phyloP scores from a whole-genome alignment of 2,329 filamentous ascomycete genomes.

The Alternaria alternata region DNA sequence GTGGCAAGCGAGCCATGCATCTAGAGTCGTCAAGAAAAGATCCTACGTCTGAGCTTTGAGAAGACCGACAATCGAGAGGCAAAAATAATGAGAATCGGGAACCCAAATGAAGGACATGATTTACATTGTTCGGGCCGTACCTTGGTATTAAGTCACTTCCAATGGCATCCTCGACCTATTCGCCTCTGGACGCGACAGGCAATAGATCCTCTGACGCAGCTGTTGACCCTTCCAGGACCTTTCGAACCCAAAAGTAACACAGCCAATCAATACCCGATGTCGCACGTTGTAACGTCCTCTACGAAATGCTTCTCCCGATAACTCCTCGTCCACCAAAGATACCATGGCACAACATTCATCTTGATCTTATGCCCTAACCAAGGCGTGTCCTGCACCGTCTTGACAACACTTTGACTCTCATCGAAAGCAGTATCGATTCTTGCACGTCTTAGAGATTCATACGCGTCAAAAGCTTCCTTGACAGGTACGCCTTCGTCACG shows the following conservation, averaged over 20 bases:
- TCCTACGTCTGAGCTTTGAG: neutral
- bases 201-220: neutral
- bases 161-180: neutral
- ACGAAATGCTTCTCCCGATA: slow-evolving; percentile 56
- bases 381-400: slow-evolving; percentile 55
- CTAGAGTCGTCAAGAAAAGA: neutral
- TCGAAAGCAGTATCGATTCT: slow-evolving; percentile 58
- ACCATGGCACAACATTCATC: slow-evolving; percentile 57
- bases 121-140: neutral
- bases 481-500: slow-evolving; percentile 40
- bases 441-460: slow-evolving; percentile 55
- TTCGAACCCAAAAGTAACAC: neutral
- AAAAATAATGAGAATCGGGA: neutral
- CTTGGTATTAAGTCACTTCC: neutral
- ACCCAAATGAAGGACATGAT: neutral
- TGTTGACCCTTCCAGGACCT: neutral
- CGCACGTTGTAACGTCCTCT: slow-evolving; percentile 55
- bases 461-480: slow-evolving; percentile 57
- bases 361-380: slow-evolving; percentile 57
- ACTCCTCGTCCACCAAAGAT: slow-evolving; percentile 55
- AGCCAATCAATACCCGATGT: slow-evolving; percentile 47
- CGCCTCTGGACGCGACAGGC: neutral
- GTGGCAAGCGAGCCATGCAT: neutral
- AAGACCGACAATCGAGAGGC: neutral
- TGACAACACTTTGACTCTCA: slow-evolving; percentile 57